Evolutionary conservation across 768 basidiomycete genomes (phyloP).

Genomic region (Boletus rufocinnamomeus): DNA sequence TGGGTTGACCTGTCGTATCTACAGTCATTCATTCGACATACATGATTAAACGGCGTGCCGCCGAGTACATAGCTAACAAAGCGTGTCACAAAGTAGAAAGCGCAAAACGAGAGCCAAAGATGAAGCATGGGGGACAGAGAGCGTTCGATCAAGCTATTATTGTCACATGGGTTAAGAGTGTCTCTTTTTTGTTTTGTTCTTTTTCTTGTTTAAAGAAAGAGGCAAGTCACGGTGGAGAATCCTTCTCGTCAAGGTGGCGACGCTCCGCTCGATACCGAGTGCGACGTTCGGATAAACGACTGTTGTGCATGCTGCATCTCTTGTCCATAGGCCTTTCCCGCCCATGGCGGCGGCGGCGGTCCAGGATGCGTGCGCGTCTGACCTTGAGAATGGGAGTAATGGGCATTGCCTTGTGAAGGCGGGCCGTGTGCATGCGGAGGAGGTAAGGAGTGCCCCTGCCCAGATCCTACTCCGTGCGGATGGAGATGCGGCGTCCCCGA

Average conservation of each 20-base stretch:
- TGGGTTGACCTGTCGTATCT: neutral
- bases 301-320: slow-evolving; percentile 41
- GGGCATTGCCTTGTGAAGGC: slow-evolving; percentile 10
- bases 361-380: slow-evolving; percentile 19
- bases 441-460: slow-evolving; percentile 13
- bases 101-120: neutral
- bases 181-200: neutral
- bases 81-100: neutral
- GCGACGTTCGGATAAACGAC: slow-evolving; percentile 50
- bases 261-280: slow-evolving; percentile 41
- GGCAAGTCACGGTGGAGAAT: slow-evolving; percentile 2
- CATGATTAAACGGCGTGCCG: neutral
- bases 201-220: neutral
- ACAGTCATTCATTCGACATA: neutral
- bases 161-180: neutral
- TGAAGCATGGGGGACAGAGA: neutral
- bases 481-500: slow-evolving; percentile 21
- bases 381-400: slow-evolving; percentile 10
- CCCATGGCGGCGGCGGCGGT: slow-evolving; percentile 30
- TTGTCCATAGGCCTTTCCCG: slow-evolving; percentile 23
- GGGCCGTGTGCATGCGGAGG: slow-evolving; percentile 11
- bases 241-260: slow-evolving; percentile 28
- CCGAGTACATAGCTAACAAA: neutral
- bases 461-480: slow-evolving; percentile 10
- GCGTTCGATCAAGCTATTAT: neutral